phyloP scores from a whole-genome alignment of 2,329 filamentous ascomycete species.

The Epichloe coenophiala region DNA sequence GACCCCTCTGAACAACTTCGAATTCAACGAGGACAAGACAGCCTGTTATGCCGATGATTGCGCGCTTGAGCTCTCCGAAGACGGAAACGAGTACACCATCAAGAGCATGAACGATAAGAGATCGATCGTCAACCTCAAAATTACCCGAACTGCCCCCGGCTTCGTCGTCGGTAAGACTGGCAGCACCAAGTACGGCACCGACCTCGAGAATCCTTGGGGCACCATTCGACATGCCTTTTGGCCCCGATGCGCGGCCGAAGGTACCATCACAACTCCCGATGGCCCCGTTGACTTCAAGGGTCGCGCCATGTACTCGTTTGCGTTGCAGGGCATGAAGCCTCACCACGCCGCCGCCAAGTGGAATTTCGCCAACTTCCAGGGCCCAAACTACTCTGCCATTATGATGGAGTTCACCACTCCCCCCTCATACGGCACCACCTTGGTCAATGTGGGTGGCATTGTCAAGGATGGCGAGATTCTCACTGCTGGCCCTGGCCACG shows the following conservation, averaged over 20 bases:
- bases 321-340: conserved; percentile 96
- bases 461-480: conserved; percentile 71
- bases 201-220: conserved; percentile 78
- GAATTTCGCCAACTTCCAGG: conserved; percentile 91
- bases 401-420: conserved; percentile 97
- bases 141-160: conserved; percentile 63
- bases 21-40: conserved; percentile 72
- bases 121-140: conserved; percentile 72
- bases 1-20: conserved; percentile 62
- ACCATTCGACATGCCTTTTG: conserved; percentile 87
- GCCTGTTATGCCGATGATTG: conserved; percentile 79
- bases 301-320: conserved; percentile 66
- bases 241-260: conserved; percentile 73
- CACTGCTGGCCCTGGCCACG: conserved; percentile 52
- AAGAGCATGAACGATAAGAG: conserved; percentile 77
- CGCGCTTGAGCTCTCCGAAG: conserved; percentile 73
- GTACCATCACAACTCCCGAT: conserved; percentile 70
- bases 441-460: conserved; percentile 72
- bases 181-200: conserved; percentile 73
- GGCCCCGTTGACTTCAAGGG: conserved; percentile 75
- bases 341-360: conserved; percentile 86
- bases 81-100: conserved; percentile 71
- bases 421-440: conserved; percentile 73
- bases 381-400: conserved; percentile 70
- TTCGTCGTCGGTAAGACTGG: conserved; percentile 79